These are phyloP conservation scores for Paspalum notatum DNA, from an alignment of 176 grass and related monocot species.

Conservation along the genomic window DNA sequence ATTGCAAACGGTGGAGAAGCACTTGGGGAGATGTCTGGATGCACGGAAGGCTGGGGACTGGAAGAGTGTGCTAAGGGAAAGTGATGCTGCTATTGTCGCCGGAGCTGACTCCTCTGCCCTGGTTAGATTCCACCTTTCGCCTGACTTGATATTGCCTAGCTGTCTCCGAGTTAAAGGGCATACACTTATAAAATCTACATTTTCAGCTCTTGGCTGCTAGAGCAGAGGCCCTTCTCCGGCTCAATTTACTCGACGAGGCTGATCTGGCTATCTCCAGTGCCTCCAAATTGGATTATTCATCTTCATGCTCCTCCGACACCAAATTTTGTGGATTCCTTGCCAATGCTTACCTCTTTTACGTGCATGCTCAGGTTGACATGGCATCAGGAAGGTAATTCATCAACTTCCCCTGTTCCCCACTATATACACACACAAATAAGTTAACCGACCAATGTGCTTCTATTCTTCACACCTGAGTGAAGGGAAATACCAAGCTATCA, in stretches of 20 bases:
- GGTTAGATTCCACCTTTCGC: conserved; percentile 45
- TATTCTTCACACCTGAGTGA: not conserved
- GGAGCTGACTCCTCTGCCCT: conserved; percentile 86
- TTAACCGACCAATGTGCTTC: not conserved
- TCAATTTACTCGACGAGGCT: conserved; percentile 77
- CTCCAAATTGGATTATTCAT: conserved; percentile 75
- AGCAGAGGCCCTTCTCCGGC: conserved; percentile 78
- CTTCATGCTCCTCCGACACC: conserved; percentile 57
- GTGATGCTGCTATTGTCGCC: conserved; percentile 74
- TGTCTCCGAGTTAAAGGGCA: conserved; percentile 3
- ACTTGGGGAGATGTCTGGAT: conserved; percentile 77
- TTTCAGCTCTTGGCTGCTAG: conserved; percentile 83
- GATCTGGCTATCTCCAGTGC: conserved; percentile 77
- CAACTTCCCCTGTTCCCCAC: not conserved
- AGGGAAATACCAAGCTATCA: conserved; percentile 3
- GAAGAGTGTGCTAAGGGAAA: conserved; percentile 77
- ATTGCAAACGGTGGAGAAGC: conserved; percentile 82
- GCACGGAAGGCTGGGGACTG: conserved; percentile 76
- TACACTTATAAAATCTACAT: conserved; percentile 21
- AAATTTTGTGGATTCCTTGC: conserved; percentile 77
- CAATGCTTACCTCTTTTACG: conserved; percentile 75
- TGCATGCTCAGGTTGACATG: conserved; percentile 87
- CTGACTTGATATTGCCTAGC: conserved; percentile 1
- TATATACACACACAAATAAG: conserved; percentile 32
- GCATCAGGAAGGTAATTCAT: conserved; percentile 78